Percentiles rank a stretch among this genome's conserved stretches.
These are phyloP conservation scores for Ambrosiella beaveri DNA, from an alignment of 2,329 filamentous ascomycete genomes.

Conservation along the genomic window DNA sequence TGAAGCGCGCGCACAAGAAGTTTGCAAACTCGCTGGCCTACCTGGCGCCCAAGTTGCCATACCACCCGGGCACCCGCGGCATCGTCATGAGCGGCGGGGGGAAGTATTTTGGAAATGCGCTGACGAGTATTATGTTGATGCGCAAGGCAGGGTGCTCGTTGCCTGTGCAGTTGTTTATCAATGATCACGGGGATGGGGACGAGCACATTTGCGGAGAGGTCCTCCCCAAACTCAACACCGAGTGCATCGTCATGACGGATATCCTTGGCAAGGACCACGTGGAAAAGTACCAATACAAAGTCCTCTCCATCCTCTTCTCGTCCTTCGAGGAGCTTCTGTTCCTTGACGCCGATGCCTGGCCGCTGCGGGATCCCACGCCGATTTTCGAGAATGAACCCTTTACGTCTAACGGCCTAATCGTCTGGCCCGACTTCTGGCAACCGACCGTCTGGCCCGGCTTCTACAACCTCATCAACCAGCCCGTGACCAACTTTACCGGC, in stretches of 20 bases:
- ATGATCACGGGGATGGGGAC: conserved; percentile 19
- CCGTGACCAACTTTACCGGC: conserved; percentile 18
- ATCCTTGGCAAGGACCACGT: conserved; percentile 17
- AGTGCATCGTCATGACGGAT: conserved; percentile 20
- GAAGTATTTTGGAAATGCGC: conserved; percentile 30
- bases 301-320: conserved; percentile 38
- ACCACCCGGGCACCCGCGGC: conserved; percentile 22
- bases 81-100: conserved; percentile 33
- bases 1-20: conserved; percentile 4
- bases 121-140: conserved; percentile 34
- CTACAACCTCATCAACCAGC: conserved; percentile 26
- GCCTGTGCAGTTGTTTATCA: conserved; percentile 26
- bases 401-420: conserved; percentile 32
- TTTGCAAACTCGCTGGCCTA: conserved; percentile 1
- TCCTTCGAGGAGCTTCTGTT: conserved; percentile 41
- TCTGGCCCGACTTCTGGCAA: conserved; percentile 40
- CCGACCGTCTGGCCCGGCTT: conserved; percentile 25
- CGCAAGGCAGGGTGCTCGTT: conserved; percentile 31
- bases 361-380: conserved; percentile 21
- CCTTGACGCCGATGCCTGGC: conserved; percentile 40
- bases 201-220: conserved; percentile 18
- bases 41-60: conserved; percentile 20
- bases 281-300: conserved; percentile 36
- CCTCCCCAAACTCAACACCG: conserved; percentile 18
- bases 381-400: conserved; percentile 36